Evolutionary conservation across 805 yeast species (phyloP).

Genomic region (Candida odintsovae): DNA sequence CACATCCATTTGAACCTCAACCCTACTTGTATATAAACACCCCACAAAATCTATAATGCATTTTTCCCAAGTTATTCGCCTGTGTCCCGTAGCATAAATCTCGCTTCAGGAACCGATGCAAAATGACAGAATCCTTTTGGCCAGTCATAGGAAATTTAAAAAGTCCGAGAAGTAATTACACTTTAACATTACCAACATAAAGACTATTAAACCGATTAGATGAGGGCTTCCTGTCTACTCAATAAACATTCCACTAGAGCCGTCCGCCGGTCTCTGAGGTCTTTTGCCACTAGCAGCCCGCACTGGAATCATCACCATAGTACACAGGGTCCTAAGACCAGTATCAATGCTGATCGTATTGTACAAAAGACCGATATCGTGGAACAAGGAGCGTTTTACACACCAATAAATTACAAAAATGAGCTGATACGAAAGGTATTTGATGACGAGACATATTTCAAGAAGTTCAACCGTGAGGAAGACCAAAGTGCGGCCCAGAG

Average conservation of each 20-base stretch:
- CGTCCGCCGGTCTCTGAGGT: background rate
- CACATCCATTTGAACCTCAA: background rate
- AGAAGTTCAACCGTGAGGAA: conserved; percentile 35
- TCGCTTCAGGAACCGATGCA: too few species aligned
- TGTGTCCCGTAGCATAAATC: background rate
- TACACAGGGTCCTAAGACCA: background rate
- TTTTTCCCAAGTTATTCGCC: too few species aligned
- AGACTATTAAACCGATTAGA: background rate
- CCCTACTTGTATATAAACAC: background rate
- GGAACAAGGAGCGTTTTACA: background rate
- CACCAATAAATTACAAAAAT: conserved; percentile 16
- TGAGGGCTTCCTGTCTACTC: background rate
- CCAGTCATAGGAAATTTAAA: background rate
- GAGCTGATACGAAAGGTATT: conserved; percentile 42
- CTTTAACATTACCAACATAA: background rate
- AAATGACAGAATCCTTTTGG: too few species aligned
- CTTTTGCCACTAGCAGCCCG: background rate
- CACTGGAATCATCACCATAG: background rate
- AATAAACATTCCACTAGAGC: background rate
- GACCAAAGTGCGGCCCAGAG: conserved; percentile 3
- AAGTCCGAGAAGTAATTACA: too few species aligned
- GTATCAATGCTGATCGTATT: background rate
- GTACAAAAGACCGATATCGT: background rate
- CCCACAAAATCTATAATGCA: background rate
- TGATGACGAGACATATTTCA: conserved; percentile 57